Evolutionary conservation across 352 stramenopile species (phyloP), one percentile per base, ranked within the genome.

Genomic region (Pythium vanterpoolii): DNA sequence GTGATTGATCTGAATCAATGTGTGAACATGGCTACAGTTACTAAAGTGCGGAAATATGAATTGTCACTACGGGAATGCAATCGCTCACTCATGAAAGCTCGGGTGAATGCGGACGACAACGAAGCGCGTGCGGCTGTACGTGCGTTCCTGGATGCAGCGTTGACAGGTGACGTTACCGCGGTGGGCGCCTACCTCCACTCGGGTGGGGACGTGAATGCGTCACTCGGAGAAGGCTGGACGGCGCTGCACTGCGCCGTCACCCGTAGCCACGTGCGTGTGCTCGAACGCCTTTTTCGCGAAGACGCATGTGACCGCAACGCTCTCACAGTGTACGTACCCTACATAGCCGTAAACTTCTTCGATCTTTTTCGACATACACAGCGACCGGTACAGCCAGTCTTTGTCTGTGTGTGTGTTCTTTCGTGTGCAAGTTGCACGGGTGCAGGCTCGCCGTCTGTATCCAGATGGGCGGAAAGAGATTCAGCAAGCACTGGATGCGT

Each of bases 191-290:
- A 77, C 62, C 46, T 89, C 10, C 30, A 18, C 6, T 14, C 4
- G 1, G 31, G 44, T 8, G 71, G 64, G 1, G 65, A 89, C 27
- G 74, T 86, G 33, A 92, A 93, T 51, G 71, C 62, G 11, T 74
- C 60, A 36, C 62, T 75, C 19, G 83, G 81, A 3, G 79, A 93
- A 43, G 66, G 72, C 10, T 93, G 83, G 83, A 88, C 73, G 24
- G 83, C 83, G 47, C 68, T 95, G 59, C 72, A 87, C 47, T 84
- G 83, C 43, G 83, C 85, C 1, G 76, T 87, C 9, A 69, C 74
- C n/a, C 53, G 73, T 21, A 73, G 74, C 48, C 77, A 85, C 4
- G 7, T 88, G 38, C 23, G 16, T 18, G 60, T 88, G 14, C 64
- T 79, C 9, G 56, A 66, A 30, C 68, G 73, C 1, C 71, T 94